phyloP scores from a whole-genome alignment of 2,329 filamentous ascomycete species.

The Microsporum canis region DNA sequence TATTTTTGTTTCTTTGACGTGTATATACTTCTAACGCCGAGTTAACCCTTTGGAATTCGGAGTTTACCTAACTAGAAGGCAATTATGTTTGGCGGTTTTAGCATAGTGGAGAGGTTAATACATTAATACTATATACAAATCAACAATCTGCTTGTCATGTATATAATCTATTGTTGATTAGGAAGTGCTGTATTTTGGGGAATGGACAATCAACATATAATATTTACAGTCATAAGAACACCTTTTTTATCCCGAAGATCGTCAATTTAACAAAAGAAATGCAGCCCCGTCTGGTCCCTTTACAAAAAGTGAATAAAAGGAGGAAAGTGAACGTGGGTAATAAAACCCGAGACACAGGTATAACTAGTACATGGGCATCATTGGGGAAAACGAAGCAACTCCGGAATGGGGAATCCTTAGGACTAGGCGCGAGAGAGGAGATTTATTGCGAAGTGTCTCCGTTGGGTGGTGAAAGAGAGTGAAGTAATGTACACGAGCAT shows the following conservation, averaged over 20 bases:
- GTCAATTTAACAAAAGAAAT: not conserved
- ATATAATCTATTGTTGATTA: not conserved
- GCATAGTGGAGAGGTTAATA: not conserved
- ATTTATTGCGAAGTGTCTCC: not conserved
- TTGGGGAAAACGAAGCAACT: not conserved
- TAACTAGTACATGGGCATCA: not conserved
- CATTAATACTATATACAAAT: not conserved
- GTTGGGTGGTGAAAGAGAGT: not conserved
- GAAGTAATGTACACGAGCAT: not conserved
- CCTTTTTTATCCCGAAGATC: not conserved
- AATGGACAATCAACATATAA: not conserved
- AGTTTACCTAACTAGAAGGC: not conserved
- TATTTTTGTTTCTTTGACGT: constrained; percentile 1
- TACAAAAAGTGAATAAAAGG: not conserved
- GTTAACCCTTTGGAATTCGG: not conserved
- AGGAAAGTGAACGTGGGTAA: not conserved
- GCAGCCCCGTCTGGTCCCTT: not conserved
- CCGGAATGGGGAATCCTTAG: not conserved
- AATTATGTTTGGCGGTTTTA: not conserved
- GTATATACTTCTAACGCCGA: constrained; percentile 11
- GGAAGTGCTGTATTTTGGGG: not conserved
- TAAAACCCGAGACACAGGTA: not conserved
- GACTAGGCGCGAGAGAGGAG: not conserved
- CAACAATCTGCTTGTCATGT: not conserved
- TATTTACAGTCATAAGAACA: not conserved